Evolutionary conservation across 257 asterid genomes (phyloP).

Genomic region (Penstemon barbatus): DNA sequence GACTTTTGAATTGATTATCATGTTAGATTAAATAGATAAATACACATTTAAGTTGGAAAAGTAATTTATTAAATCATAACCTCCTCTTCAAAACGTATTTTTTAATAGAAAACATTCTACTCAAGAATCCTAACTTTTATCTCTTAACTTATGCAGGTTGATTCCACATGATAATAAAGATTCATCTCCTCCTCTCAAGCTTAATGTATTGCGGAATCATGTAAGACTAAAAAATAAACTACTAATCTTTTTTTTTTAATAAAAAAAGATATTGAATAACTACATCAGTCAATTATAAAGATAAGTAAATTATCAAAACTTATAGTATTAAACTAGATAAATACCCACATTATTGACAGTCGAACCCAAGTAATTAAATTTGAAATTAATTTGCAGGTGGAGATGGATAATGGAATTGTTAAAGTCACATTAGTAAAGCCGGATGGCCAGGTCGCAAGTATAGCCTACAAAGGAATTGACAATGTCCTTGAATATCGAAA

Average conservation of each 20-base stretch:
- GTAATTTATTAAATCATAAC: too few species aligned
- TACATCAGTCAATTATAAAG: too few species aligned
- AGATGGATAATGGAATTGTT: constrained; percentile 57
- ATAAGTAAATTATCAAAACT: too few species aligned
- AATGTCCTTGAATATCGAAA: constrained; percentile 43
- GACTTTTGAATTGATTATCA: not conserved
- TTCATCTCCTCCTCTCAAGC: constrained; percentile 36
- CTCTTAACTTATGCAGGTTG: constrained; percentile 25
- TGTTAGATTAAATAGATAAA: not conserved
- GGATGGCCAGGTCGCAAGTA: constrained; percentile 41
- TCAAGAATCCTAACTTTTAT: too few species aligned
- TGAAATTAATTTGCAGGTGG: constrained; percentile 41
- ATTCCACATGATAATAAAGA: constrained; percentile 9
- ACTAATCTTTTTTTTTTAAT: not conserved
- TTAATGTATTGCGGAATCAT: constrained; percentile 23
- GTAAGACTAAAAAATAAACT: constrained; percentile 28
- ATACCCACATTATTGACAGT: not conserved
- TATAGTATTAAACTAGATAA: too few species aligned
- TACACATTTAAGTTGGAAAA: not conserved
- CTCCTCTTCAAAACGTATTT: too few species aligned
- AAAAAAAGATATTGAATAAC: not conserved
- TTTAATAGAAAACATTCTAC: too few species aligned
- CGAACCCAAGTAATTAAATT: not conserved
- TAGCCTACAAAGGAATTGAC: constrained; percentile 43
- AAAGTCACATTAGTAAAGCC: constrained; percentile 46